Percentiles rank a stretch among this genome's conserved stretches.
These are phyloP conservation scores for Calocybe gangraenosa DNA, from an alignment of 768 basidiomycete species.

Conservation along the genomic window DNA sequence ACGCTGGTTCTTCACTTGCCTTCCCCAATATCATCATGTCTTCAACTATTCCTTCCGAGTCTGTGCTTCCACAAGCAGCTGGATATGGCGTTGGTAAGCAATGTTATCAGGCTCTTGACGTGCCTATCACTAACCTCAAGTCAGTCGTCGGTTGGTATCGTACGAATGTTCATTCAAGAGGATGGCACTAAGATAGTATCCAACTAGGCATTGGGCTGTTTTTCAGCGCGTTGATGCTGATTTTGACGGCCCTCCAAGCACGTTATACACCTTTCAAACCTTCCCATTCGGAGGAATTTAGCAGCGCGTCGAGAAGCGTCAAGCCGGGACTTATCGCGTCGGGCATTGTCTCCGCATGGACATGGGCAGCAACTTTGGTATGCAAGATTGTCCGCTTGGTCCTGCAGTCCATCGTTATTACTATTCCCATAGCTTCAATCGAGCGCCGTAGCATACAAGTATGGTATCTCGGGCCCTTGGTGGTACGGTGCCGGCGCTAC, in stretches of 20 bases:
- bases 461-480: conserved; percentile 82
- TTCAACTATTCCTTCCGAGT: no score
- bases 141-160: conserved; percentile 40
- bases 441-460: conserved; percentile 82
- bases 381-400: conserved; percentile 7
- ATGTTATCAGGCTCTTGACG: not conserved
- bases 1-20: no score
- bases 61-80: conserved; percentile 13
- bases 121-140: not conserved
- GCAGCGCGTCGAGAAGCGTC: conserved; percentile 74
- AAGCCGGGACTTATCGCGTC: conserved; percentile 92
- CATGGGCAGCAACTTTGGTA: conserved; percentile 79
- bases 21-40: no score
- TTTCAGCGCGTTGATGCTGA: conserved; percentile 79
- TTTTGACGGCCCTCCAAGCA: conserved; percentile 74
- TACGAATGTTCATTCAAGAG: conserved; percentile 18
- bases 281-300: conserved; percentile 79
- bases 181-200: not conserved
- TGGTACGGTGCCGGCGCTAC: conserved; percentile 92
- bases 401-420: not conserved
- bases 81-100: conserved; percentile 23
- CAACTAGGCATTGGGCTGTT: conserved; percentile 79
- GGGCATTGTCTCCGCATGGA: conserved; percentile 93
- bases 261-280: conserved; percentile 83
- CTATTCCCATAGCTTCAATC: conserved; percentile 51